Base-by-base conservation (phyloP, 495 filamentous ascomycete genomes). In the Glutinoglossum americanum region DNA sequence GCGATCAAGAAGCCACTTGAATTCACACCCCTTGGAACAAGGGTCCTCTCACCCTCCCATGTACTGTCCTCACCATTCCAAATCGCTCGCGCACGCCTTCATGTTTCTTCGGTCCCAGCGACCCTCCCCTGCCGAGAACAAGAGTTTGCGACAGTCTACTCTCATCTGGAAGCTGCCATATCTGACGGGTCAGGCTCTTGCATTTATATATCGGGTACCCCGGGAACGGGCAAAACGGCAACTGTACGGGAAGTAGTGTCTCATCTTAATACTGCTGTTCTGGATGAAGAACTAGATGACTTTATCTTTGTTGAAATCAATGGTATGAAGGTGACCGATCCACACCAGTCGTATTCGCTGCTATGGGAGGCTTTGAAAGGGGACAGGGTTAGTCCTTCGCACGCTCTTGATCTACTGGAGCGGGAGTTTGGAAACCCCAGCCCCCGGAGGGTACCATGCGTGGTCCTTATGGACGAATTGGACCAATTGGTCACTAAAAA, bases 241-340 rank as follows among this genome's bases (percentile, higher is more conserved):
- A 99, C 93, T 0, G 90, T 99, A 9, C 84, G 93, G 57, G 93
- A 97, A 69, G 92, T 96, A 2, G 83, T 97, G 8, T 80, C 84
- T 19, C 85, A 88, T 67, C 77, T 99, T 10, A 89, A 96, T 60
- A 78, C 77, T 4, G 81, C 88, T 0, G 92, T 97, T 5, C 74
- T 77, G 32, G 79, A 81, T 11, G 93, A 99, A 66, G 89, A 97
- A 69, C 79, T 99, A 55, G 93, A 97, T 63, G 93, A 99, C 67
- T 99, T 99, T 67, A 93, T 94, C 62, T 99, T 97, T 61, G 89
- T 97, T 61, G 93, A 99, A 69, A 97, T 99, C 70, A 99, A 99
- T 69, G 93, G 93, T 54, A 97, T 99, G 93, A 97, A 96, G 73
- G 85, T 97, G 63, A 92, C 93, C 0, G 93, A 99, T 67, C 92